These are phyloP conservation scores for Rhododendron simsii DNA, from an alignment of 148 eudicot genomes.

Conservation along the genomic window DNA sequence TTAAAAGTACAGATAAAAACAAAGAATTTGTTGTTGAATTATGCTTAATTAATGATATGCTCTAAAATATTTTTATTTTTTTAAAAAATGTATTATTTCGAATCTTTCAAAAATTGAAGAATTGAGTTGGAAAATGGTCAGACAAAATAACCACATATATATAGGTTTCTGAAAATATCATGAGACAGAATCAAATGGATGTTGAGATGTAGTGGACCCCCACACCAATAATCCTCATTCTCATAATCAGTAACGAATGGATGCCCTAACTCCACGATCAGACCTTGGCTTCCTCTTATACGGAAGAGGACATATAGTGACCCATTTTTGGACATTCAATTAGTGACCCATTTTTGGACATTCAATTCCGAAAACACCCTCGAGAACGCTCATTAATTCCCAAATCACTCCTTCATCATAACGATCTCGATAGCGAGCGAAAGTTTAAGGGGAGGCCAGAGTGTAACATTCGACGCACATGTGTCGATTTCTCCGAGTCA, in stretches of 20 bases:
- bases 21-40: background rate
- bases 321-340: background rate
- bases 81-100: background rate
- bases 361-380: background rate
- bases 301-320: background rate
- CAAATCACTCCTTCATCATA: background rate
- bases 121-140: background rate
- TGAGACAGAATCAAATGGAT: constrained; percentile 1
- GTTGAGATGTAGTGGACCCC: background rate
- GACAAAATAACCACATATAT: too few relatives aligned
- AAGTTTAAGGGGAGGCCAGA: background rate
- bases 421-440: background rate
- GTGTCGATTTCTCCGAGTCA: background rate
- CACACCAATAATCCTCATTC: background rate
- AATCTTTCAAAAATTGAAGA: too few relatives aligned
- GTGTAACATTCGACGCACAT: background rate
- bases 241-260: background rate
- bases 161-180: background rate
- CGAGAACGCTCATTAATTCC: background rate
- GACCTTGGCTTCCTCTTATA: background rate
- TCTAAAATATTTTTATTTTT: background rate
- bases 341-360: background rate
- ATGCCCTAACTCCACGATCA: constrained; percentile 7
- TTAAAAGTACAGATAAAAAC: background rate
- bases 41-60: background rate